phyloP scores from a whole-genome alignment of 1,139 yeast species.

The Candida anutae region DNA sequence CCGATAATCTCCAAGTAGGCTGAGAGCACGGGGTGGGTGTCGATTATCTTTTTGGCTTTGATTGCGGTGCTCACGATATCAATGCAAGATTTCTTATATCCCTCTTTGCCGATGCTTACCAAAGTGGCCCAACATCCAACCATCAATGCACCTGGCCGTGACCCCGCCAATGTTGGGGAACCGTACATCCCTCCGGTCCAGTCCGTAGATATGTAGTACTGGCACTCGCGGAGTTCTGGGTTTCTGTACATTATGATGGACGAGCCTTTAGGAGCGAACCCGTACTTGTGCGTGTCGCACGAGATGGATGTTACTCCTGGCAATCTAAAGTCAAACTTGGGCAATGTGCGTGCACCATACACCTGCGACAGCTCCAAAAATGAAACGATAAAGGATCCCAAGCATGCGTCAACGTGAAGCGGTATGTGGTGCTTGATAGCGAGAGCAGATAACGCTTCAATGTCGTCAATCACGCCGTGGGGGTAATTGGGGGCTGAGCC shows the following conservation, averaged over 20 bases:
- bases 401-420: conserved; percentile 90
- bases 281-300: conserved; percentile 96
- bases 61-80: conserved; percentile 63
- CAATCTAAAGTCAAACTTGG: conserved; percentile 76
- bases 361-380: conserved; percentile 64
- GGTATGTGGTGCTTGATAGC: conserved; percentile 66
- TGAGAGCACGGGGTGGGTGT: conserved; percentile 28
- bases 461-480: conserved; percentile 91
- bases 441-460: conserved; percentile 58
- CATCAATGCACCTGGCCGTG: conserved; percentile 93
- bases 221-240: conserved; percentile 60
- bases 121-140: conserved; percentile 98
- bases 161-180: conserved; percentile 93
- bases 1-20: conserved; percentile 54
- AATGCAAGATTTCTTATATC: conserved; percentile 60
- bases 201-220: conserved; percentile 73
- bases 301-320: conserved; percentile 97
- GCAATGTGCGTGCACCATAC: conserved; percentile 34
- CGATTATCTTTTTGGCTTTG: conserved; percentile 44
- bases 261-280: conserved; percentile 96
- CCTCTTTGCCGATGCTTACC: conserved; percentile 69
- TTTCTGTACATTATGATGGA: conserved; percentile 85
- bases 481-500: conserved; percentile 98
- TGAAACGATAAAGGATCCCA: conserved; percentile 86
- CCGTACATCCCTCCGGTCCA: conserved; percentile 98